phyloP scores from a whole-genome alignment of 306 rosid genomes.

The Dalbergia oliveri region DNA sequence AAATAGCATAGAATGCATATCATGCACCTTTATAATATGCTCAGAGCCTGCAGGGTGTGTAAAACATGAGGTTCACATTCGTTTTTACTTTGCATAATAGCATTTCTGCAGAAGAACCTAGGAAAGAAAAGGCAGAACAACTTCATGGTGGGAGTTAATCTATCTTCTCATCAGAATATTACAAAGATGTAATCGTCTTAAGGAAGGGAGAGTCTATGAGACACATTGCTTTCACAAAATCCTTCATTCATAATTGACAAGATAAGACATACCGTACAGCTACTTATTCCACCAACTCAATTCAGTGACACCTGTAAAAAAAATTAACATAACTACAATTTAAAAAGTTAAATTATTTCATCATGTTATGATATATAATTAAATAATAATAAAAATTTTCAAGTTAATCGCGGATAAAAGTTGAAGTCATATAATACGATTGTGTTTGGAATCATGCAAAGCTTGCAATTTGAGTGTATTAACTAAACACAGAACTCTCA shows the following conservation, averaged over 20 bases:
- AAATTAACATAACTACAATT: neutral
- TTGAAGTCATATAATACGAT: neutral
- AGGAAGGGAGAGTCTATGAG: slow-evolving; percentile 24
- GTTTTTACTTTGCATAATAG: neutral
- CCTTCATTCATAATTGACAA: slow-evolving; percentile 32
- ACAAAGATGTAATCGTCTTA: slow-evolving; percentile 9
- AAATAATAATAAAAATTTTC: neutral
- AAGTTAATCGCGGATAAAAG: slow-evolving; percentile 4
- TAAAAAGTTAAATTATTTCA: neutral
- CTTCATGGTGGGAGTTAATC: slow-evolving; percentile 33
- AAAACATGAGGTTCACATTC: neutral
- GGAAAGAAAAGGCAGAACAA: neutral
- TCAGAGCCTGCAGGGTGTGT: neutral
- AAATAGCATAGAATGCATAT: neutral
- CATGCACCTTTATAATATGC: neutral
- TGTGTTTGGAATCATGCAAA: slow-evolving; percentile 41
- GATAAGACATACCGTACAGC: neutral
- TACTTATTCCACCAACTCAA: slow-evolving; percentile 37
- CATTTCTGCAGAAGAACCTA: slow-evolving; percentile 24
- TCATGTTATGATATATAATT: neutral
- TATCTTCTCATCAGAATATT: slow-evolving; percentile 35
- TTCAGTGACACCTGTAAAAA: neutral
- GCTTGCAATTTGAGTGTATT: slow-evolving; percentile 25
- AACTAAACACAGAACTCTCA: slow-evolving; percentile 27
- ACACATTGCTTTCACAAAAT: slow-evolving; percentile 35